Base-by-base conservation (phyloP, 331 rosid genomes). In the Cydonia oblonga region DNA sequence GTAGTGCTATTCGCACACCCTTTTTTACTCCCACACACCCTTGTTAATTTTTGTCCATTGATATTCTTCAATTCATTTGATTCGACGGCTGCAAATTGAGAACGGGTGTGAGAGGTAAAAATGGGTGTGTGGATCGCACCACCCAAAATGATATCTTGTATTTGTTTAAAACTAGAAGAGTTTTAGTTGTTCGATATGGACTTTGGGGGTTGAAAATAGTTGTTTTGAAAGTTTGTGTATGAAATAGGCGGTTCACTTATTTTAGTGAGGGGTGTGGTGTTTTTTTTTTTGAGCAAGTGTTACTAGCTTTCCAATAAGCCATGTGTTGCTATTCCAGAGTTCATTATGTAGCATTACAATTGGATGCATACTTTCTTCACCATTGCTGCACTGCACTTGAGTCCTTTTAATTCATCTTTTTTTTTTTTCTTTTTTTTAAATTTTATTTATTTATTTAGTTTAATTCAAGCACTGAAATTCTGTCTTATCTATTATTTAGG, bases 401-500 rank as follows among this genome's bases (percentile, higher is more conserved):
- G 42, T 18, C 40, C 46, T n/a, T 64, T 32, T 32, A 0, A 8
- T 62, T 7, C 23, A 0, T 62, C 15, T 29, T 1, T 18, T 16
- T 3, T 29, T 29, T 19, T 16, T 18, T 7, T 20, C 30, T 30
- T 15, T 15, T 46, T 38, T 9, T 16, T 38, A n/a, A n/a, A n/a
- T n/a, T n/a, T n/a, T n/a, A n/a, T n/a, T n/a, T n/a, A n/a, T n/a
- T n/a, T n/a, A n/a, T n/a, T n/a, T n/a, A n/a, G n/a, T 35, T 16
- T 16, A 7, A 49, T 49, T 57, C 26, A 67, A 20, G 23, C 38
- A 28, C 5, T 44, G 19, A 72, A 8, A 26, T 13, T 38, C 4
- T 26, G 9, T 67, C 24, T 61, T 71, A 8, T 49, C 54, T 6
- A 5, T 78, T 67, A 23, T 60, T 76, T 80, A 91, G 99, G 99